Evolutionary conservation across 139 green algal genomes (phyloP), one percentile per base, ranked within the genome.

Genomic region (Coccomyxa sp.): DNA sequence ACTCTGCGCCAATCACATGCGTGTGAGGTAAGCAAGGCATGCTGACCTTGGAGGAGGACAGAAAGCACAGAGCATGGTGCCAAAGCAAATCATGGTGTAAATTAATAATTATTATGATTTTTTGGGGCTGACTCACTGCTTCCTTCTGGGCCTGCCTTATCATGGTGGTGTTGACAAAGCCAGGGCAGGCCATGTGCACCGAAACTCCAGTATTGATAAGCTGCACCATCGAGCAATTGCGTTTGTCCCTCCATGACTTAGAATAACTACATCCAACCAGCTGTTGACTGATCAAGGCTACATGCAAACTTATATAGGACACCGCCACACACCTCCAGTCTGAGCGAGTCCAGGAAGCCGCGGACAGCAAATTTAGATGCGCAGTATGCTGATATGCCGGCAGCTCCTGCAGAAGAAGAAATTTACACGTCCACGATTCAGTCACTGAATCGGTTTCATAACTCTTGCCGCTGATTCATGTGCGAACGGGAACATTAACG

Each of bases 131-230:
- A 1, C 76, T 74, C 32, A 80, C 76, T 15, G 76, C 76, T 63
- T n/a, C 76, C 31, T 60, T 80, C 31, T 80, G 76, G 15, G 76
- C 31, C 15, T 21, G 23, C 18, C 32, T 30, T 12, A 80, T 58
- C 76, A 80, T 80, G 30, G 76, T 25, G 13, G 76, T 80, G 31
- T 60, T 31, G 16, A 60, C 32, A 60, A 80, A 80, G 31, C 76
- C 76, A 32, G 76, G 76, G 76, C 76, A 63, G 3, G 76, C 76
- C 32, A 80, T 80, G 76, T 80, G 76, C 31, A 80, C 13, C 76
- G 17, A 30, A 15, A 80, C 32, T 15, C 31, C 76, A n/a, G 76
- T 80, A 4, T 31, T 31, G 30, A 80, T 28, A 0, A 80, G 31
- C 76, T 80, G 76, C 76, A 60, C 71, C 38, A 51, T 51, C 38